Evolutionary conservation across 768 basidiomycete species (phyloP).

Genomic region (Suillus discolor): DNA sequence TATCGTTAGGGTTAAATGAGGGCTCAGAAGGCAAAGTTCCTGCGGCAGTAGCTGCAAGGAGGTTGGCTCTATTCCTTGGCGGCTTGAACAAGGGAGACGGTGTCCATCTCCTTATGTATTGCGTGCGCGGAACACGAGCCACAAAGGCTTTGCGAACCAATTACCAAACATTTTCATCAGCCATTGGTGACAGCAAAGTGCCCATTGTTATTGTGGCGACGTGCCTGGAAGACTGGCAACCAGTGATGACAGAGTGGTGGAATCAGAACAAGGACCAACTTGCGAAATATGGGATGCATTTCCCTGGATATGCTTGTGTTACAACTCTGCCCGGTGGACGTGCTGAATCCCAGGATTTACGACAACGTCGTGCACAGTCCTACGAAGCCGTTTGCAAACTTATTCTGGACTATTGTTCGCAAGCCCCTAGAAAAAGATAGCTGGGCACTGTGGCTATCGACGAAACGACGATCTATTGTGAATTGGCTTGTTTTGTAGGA

Average conservation of each 20-base stretch:
- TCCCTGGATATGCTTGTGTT: conserved; percentile 40
- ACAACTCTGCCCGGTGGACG: conserved; percentile 21
- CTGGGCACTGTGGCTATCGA: not conserved
- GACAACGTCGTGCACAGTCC: conserved; percentile 4
- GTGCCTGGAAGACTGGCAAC: conserved; percentile 27
- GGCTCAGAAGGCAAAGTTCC: conserved; percentile 30
- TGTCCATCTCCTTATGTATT: conserved; percentile 29
- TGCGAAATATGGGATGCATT: conserved; percentile 30
- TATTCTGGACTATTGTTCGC: not conserved
- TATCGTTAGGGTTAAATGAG: conserved; percentile 31
- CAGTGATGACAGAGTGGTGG: conserved; percentile 41
- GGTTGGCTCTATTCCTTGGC: conserved; percentile 33
- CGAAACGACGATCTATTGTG: not conserved
- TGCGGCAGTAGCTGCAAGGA: conserved; percentile 27
- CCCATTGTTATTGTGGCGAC: conserved; percentile 31
- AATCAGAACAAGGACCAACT: conserved; percentile 28
- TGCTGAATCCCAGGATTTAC: conserved; percentile 9
- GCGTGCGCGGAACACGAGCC: conserved; percentile 28
- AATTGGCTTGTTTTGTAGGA: not conserved
- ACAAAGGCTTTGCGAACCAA: conserved; percentile 21
- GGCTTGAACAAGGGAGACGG: conserved; percentile 29
- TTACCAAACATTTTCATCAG: conserved; percentile 26
- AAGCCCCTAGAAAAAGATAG: not conserved
- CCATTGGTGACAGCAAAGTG: conserved; percentile 26
- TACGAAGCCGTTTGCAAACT: not conserved